phyloP scores from a whole-genome alignment of 139 green algal species.

The Chlorella sp. region DNA sequence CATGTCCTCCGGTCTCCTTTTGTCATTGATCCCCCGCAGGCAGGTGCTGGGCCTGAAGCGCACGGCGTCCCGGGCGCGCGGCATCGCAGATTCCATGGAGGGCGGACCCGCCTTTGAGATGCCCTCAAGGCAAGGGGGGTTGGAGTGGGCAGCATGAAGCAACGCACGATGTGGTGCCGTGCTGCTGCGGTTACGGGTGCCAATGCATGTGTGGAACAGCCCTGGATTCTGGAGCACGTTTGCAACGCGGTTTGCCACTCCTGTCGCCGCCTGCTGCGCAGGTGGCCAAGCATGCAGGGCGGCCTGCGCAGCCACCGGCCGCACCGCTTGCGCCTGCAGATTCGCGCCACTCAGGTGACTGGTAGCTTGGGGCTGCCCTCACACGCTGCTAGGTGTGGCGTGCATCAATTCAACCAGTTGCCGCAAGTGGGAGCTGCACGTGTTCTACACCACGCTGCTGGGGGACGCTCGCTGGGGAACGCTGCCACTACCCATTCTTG shows the following conservation, averaged over 20 bases:
- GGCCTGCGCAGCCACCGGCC: constrained; percentile 1
- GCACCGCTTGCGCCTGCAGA: constrained; percentile 42
- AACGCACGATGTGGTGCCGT: neutral
- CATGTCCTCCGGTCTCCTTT: too few relatives aligned
- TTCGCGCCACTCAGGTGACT: constrained; percentile 38
- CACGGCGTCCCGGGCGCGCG: constrained; percentile 17
- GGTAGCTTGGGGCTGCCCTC: too few relatives aligned
- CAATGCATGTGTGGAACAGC: neutral
- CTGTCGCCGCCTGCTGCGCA: neutral
- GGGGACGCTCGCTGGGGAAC: neutral
- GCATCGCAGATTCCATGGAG: constrained; percentile 51
- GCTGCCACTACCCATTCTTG: neutral
- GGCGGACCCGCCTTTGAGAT: constrained; percentile 36
- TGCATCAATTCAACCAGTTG: too few relatives aligned
- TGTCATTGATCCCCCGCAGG: neutral
- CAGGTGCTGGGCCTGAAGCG: constrained; percentile 27
- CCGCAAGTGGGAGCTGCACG: too few relatives aligned
- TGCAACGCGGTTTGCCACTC: neutral
- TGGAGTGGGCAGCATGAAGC: neutral
- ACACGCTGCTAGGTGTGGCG: too few relatives aligned
- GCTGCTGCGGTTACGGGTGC: neutral
- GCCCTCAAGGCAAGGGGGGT: constrained; percentile 26
- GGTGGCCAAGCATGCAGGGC: constrained; percentile 56
- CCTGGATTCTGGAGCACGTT: neutral
- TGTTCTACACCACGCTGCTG: too few relatives aligned